Percentiles rank a stretch among this genome's conserved stretches.
These are phyloP conservation scores for Proliferodiscus dingleyae DNA, from an alignment of 2,329 filamentous ascomycete genomes.

Conservation along the genomic window DNA sequence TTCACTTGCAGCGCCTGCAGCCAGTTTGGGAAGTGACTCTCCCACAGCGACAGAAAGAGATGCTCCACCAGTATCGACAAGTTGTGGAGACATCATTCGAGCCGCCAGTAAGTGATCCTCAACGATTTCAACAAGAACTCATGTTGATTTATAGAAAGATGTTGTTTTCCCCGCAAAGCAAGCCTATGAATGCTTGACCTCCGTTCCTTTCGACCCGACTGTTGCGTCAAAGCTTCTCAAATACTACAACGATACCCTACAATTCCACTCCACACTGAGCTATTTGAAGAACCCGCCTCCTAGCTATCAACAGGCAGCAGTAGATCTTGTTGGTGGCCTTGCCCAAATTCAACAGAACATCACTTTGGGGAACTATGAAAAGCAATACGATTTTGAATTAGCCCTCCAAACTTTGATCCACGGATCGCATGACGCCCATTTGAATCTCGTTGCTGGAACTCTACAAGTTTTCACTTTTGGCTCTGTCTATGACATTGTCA, in stretches of 20 bases:
- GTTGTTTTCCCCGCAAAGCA: constrained; percentile 16
- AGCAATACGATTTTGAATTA: constrained; percentile 51
- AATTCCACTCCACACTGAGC: constrained; percentile 25
- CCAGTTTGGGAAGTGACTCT: not conserved
- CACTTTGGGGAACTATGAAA: constrained; percentile 37
- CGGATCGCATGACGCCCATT: constrained; percentile 59
- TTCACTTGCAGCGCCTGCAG: constrained; percentile 1
- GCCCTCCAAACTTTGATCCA: constrained; percentile 47
- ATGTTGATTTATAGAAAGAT: too few relatives aligned
- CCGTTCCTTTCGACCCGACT: constrained; percentile 40
- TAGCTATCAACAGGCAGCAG: constrained; percentile 42
- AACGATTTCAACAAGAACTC: too few relatives aligned
- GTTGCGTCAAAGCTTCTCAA: constrained; percentile 39
- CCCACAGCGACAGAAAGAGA: constrained; percentile 1
- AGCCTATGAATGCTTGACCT: constrained; percentile 39
- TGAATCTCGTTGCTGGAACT: constrained; percentile 47
- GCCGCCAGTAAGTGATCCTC: not conserved
- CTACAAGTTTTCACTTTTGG: constrained; percentile 46
- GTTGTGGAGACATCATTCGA: constrained; percentile 6
- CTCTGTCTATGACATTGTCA: constrained; percentile 47
- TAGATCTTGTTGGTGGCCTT: constrained; percentile 43
- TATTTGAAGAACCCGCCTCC: constrained; percentile 45
- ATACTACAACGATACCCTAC: constrained; percentile 40
- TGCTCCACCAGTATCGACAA: constrained; percentile 1
- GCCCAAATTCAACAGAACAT: constrained; percentile 40